phyloP scores from a whole-genome alignment of 176 grass and related monocot species.

The Cenchrus purpureus region DNA sequence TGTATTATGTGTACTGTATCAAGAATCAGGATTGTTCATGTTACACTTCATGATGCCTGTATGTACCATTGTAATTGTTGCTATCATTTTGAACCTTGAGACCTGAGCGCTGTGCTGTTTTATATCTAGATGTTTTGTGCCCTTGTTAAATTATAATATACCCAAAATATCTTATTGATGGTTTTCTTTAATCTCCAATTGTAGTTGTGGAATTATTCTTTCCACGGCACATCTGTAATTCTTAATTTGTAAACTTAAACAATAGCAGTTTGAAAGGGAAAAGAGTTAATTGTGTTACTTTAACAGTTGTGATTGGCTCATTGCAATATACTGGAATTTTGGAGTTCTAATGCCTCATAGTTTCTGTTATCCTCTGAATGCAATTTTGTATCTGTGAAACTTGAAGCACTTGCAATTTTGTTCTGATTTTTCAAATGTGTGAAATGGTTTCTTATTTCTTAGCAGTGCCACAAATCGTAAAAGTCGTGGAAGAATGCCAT shows the following conservation, averaged over 20 bases:
- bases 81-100: constrained; percentile 12
- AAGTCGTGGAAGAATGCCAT: not conserved
- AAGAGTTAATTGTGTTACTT: not conserved
- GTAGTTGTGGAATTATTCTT: constrained; percentile 16
- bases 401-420: not conserved
- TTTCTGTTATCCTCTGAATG: not conserved
- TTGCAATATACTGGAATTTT: constrained; percentile 4
- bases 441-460: constrained; percentile 13
- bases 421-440: not conserved
- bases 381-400: not conserved
- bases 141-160: constrained; percentile 19
- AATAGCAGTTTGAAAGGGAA: not conserved
- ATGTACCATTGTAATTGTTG: not conserved
- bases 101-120: not conserved
- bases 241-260: constrained; percentile 21
- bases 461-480: not conserved
- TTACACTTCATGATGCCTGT: not conserved
- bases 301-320: not conserved
- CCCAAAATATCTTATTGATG: constrained; percentile 18
- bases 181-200: not conserved
- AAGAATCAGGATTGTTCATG: not conserved
- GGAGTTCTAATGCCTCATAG: not conserved
- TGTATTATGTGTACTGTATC: not conserved
- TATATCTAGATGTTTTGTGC: not conserved
- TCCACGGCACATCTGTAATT: not conserved